A percentile compares a stretch with the other conserved stretches of the same genome.
These are phyloP conservation scores for Cucurbita moschata DNA, from an alignment of 306 rosid species.

Conservation along the genomic window DNA sequence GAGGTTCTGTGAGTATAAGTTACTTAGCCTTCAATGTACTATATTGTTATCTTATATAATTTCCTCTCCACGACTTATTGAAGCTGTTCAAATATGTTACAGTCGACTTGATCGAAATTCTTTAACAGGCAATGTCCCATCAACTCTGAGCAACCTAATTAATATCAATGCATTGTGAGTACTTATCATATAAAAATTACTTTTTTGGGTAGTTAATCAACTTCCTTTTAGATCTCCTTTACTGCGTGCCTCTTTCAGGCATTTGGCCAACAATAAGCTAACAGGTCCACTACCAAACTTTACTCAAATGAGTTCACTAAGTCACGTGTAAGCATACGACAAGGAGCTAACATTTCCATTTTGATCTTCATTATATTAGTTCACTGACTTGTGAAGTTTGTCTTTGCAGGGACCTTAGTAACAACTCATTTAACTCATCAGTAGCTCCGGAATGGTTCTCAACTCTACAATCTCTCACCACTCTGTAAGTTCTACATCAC, in stretches of 20 bases:
- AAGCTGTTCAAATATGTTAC: slow-evolving; percentile 19
- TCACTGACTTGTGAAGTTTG: slow-evolving; percentile 5
- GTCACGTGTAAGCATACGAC: slow-evolving; percentile 50
- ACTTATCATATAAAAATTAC: neutral
- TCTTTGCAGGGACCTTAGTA: slow-evolving; percentile 65
- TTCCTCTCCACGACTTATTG: neutral
- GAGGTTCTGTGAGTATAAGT: slow-evolving; percentile 83
- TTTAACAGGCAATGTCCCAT: slow-evolving; percentile 49
- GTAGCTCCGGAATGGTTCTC: slow-evolving; percentile 72
- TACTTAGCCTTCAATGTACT: slow-evolving; percentile 1
- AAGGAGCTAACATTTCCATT: slow-evolving; percentile 3
- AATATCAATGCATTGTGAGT: slow-evolving; percentile 63
- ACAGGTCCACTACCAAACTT: slow-evolving; percentile 63
- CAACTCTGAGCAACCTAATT: slow-evolving; percentile 47
- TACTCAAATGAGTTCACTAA: slow-evolving; percentile 47
- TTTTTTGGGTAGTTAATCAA: neutral
- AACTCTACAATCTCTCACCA: slow-evolving; percentile 51
- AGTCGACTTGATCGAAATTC: slow-evolving; percentile 89
- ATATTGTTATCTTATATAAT: neutral
- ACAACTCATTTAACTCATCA: slow-evolving; percentile 56
- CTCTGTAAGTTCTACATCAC: slow-evolving; percentile 49
- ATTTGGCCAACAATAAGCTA: slow-evolving; percentile 49
- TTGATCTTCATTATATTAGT: neutral
- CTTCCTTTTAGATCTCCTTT: neutral
- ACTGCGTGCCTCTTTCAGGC: slow-evolving; percentile 32